phyloP scores from a whole-genome alignment of 2,329 filamentous ascomycete species.

The Hymenoscyphus albidus region DNA sequence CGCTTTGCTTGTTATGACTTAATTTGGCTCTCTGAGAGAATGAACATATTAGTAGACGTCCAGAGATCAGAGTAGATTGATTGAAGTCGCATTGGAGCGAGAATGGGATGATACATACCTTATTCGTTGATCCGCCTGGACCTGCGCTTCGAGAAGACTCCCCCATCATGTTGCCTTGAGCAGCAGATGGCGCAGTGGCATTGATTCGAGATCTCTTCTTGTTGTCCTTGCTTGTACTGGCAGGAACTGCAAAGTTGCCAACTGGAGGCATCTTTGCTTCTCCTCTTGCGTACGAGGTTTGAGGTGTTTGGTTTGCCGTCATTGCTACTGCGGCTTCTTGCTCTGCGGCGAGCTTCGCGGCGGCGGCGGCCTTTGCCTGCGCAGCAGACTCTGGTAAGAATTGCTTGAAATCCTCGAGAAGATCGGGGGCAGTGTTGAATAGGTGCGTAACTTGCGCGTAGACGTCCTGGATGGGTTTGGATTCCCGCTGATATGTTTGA shows the following conservation, averaged over 20 bases:
- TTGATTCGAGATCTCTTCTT: slow-evolving; percentile 69
- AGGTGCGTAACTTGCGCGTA: slow-evolving; percentile 94
- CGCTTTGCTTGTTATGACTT: slow-evolving; percentile 53
- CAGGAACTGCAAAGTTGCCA: slow-evolving; percentile 83
- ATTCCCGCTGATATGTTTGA: slow-evolving; percentile 96
- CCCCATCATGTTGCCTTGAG: slow-evolving; percentile 26
- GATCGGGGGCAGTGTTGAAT: slow-evolving; percentile 88
- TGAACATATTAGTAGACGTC: slow-evolving; percentile 11
- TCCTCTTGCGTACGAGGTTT: slow-evolving; percentile 41
- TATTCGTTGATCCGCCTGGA: slow-evolving; percentile 41
- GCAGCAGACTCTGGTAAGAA: slow-evolving; percentile 89
- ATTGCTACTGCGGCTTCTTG: slow-evolving; percentile 55
- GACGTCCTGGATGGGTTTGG: slow-evolving; percentile 97
- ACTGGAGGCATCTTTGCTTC: slow-evolving; percentile 81
- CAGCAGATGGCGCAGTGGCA: slow-evolving; percentile 38
- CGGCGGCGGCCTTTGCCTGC: slow-evolving; percentile 57
- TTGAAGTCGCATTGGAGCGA: neutral
- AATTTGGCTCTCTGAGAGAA: slow-evolving; percentile 62
- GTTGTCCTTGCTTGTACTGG: slow-evolving; percentile 79
- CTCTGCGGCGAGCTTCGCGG: slow-evolving; percentile 49
- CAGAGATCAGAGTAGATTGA: neutral
- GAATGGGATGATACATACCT: slow-evolving; percentile 41
- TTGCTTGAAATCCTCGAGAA: slow-evolving; percentile 97
- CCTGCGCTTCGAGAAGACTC: slow-evolving; percentile 31
- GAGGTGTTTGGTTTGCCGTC: slow-evolving; percentile 48